Conservation (phyloP, 441 rosid species). For the Gossypium lobatum region DNA sequence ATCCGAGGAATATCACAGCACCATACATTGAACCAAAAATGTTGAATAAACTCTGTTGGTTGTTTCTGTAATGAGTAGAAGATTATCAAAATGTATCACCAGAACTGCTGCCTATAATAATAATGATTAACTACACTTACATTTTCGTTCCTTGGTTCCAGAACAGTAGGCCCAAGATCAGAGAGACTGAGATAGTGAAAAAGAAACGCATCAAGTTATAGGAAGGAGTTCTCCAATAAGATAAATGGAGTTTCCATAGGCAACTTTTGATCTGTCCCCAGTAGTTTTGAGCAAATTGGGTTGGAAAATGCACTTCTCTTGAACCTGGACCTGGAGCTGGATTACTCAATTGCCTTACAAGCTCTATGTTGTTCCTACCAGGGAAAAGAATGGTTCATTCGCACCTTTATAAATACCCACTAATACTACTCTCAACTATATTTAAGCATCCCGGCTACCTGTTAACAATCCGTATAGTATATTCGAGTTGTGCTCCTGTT, state of each 20-base stretch:
- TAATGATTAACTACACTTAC: slow-evolving; percentile 28
- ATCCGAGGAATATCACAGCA: slow-evolving; percentile 43
- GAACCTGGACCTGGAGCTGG: slow-evolving; percentile 33
- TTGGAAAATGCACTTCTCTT: slow-evolving; percentile 40
- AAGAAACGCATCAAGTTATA: slow-evolving; percentile 43
- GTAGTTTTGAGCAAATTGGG: slow-evolving; percentile 36
- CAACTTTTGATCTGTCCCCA: slow-evolving; percentile 64
- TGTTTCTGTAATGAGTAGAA: slow-evolving; percentile 24
- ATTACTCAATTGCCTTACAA: slow-evolving; percentile 32
- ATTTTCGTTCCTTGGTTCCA: slow-evolving; percentile 54
- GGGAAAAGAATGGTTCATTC: not conserved
- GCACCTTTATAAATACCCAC: not conserved
- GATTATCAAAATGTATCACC: not conserved
- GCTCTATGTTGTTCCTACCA: slow-evolving; percentile 36
- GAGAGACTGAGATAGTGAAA: slow-evolving; percentile 22
- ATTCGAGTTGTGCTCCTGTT: not conserved
- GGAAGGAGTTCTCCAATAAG: slow-evolving; percentile 69
- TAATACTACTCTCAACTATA: not conserved
- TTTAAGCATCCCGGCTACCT: not conserved
- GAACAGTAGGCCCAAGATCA: slow-evolving; percentile 42
- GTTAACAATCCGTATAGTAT: not conserved
- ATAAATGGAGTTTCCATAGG: slow-evolving; percentile 51
- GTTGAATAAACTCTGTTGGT: slow-evolving; percentile 46
- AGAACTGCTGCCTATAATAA: not conserved
- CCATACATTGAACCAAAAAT: slow-evolving; percentile 38